Conservation (phyloP, 805 yeast species). For the Ogataea pini region DNA sequence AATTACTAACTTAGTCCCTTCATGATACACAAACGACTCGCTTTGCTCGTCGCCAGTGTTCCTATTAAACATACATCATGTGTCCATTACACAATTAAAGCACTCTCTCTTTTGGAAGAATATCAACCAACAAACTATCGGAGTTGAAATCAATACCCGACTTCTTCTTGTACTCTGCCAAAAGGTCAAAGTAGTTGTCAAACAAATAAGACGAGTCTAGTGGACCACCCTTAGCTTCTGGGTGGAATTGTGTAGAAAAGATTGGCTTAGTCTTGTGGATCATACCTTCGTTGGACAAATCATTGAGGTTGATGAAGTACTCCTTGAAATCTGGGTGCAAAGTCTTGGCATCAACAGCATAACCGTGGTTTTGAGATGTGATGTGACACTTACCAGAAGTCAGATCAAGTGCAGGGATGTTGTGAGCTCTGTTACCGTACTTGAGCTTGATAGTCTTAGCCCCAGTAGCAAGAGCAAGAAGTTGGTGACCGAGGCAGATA, state of each 20-base stretch:
- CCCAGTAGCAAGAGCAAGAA: conserved; percentile 92
- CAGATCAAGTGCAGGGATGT: conserved; percentile 92
- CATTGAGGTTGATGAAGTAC: conserved; percentile 90
- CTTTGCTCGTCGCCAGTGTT: background rate
- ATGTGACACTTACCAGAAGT: conserved; percentile 93
- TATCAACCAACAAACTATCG: conserved; percentile 54
- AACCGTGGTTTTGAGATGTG: conserved; percentile 98
- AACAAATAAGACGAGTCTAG: conserved; percentile 88
- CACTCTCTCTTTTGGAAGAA: conserved; percentile 67
- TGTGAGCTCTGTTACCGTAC: conserved; percentile 99
- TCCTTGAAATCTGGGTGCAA: conserved; percentile 78
- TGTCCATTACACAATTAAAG: conserved; percentile 29
- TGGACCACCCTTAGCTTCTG: conserved; percentile 99
- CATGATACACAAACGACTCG: background rate
- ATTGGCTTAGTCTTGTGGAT: conserved; percentile 83
- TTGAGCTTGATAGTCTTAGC: conserved; percentile 90
- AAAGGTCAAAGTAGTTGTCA: conserved; percentile 80
- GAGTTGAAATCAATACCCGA: conserved; percentile 44
- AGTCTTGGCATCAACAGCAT: conserved; percentile 86
- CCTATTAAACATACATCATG: background rate
- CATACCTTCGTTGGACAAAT: conserved; percentile 97
- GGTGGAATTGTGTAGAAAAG: conserved; percentile 97
- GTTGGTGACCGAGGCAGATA: conserved; percentile 96
- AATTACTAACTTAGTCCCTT: no score
- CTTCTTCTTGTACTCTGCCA: conserved; percentile 54